A percentile compares a stretch with the other conserved stretches of the same genome.
phyloP scores from a whole-genome alignment of 345 rosid species.

The Ricinus communis region DNA sequence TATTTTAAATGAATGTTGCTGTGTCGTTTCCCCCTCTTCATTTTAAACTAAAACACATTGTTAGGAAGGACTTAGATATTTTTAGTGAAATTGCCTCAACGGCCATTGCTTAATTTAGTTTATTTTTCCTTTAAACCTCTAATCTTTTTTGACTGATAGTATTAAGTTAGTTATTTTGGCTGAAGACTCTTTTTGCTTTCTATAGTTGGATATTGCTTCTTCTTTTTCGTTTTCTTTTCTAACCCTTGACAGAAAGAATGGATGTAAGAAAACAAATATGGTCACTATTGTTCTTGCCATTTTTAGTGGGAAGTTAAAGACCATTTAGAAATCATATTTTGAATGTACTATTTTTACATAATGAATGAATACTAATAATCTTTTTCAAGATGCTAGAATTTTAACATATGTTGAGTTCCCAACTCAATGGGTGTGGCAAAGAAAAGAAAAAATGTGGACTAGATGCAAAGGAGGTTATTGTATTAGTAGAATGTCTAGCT shows the following conservation, averaged over 20 bases:
- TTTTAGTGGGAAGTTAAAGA: too few species aligned
- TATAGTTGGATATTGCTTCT: not conserved
- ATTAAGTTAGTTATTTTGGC: conserved; percentile 14
- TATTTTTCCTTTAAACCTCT: not conserved
- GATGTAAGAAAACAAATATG: too few species aligned
- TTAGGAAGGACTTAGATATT: conserved; percentile 8
- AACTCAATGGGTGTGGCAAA: too few species aligned
- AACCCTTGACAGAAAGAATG: not conserved
- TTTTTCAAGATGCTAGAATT: too few species aligned
- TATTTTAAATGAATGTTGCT: not conserved
- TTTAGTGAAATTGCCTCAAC: conserved; percentile 4
- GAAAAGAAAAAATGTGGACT: too few species aligned
- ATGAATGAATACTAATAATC: too few species aligned
- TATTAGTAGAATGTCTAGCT: too few species aligned
- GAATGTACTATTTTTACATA: too few species aligned
- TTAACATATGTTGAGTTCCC: too few species aligned
- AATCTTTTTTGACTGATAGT: not conserved
- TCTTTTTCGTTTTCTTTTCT: not conserved
- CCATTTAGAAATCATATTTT: too few species aligned
- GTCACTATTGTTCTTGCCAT: too few species aligned
- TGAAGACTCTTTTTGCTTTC: conserved; percentile 16
- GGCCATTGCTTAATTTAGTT: conserved; percentile 13
- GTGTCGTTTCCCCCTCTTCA: not conserved
- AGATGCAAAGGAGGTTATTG: too few species aligned
- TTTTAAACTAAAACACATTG: not conserved